Evolutionary conservation across 495 filamentous ascomycete species (phyloP).

Genomic region (Delitschia confertaspora): DNA sequence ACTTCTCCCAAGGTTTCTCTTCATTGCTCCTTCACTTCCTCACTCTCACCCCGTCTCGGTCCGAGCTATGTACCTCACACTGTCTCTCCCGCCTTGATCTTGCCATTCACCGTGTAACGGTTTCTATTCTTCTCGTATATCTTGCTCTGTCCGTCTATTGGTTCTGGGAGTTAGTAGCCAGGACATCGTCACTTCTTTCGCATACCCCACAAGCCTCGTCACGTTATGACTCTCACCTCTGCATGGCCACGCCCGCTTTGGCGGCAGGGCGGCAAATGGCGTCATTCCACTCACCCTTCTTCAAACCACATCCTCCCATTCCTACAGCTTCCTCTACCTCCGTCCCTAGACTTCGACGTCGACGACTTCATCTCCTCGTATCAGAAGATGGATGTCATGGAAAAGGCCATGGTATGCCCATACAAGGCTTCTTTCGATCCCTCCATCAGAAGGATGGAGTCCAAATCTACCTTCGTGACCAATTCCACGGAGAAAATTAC

Average conservation of each 20-base stretch:
- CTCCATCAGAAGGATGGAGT: too few species aligned
- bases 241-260: too few species aligned
- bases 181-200: too few species aligned
- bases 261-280: too few species aligned
- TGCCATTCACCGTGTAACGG: not conserved
- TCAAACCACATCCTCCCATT: too few species aligned
- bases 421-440: too few species aligned
- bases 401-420: not conserved
- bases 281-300: too few species aligned
- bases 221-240: not conserved
- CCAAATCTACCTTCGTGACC: not conserved
- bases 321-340: not conserved
- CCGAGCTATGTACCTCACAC: not conserved
- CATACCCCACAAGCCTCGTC: not conserved
- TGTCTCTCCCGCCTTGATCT: not conserved
- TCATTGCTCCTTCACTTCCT: not conserved
- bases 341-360: not conserved
- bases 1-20: slow-evolving; percentile 26
- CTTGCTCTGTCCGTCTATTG: not conserved
- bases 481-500: not conserved
- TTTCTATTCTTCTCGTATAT: not conserved
- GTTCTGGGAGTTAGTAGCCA: too few species aligned
- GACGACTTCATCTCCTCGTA: not conserved
- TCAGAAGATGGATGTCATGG: not conserved
- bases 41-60: not conserved